Percentiles rank a stretch among this genome's conserved stretches.
phyloP scores from a whole-genome alignment of 2,329 filamentous ascomycete species.

The Fusarium setosum region DNA sequence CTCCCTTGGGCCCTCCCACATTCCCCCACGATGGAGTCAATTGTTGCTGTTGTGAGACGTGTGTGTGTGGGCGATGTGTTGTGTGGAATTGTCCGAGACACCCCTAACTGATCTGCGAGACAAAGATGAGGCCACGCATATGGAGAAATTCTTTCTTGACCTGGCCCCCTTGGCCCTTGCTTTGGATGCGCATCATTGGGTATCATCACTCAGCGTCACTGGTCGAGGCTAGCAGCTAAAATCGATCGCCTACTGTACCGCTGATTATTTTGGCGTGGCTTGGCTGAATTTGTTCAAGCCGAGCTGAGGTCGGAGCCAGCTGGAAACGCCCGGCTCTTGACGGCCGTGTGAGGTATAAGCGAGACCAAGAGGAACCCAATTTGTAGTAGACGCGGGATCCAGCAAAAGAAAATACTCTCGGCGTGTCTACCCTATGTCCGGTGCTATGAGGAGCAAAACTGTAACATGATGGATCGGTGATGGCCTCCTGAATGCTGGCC shows the following conservation, averaged over 20 bases:
- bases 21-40: constrained; percentile 15
- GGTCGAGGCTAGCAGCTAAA: constrained; percentile 11
- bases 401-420: neutral
- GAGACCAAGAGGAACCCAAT: neutral
- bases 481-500: constrained; percentile 17
- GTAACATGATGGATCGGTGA: constrained; percentile 22
- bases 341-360: constrained; percentile 11
- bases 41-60: constrained; percentile 7
- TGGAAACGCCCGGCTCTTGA: constrained; percentile 14
- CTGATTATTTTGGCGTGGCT: constrained; percentile 16
- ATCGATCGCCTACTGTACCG: constrained; percentile 19
- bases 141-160: constrained; percentile 7
- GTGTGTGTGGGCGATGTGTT: constrained; percentile 1
- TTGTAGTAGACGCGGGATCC: constrained; percentile 10
- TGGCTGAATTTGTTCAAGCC: constrained; percentile 4
- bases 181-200: constrained; percentile 27
- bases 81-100: constrained; percentile 34
- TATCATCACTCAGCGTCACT: constrained; percentile 4
- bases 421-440: neutral
- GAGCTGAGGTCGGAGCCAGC: constrained; percentile 6
- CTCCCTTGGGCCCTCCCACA: constrained; percentile 1
- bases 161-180: constrained; percentile 9
- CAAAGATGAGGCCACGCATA: constrained; percentile 14
- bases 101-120: constrained; percentile 28
- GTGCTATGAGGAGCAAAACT: neutral